Evolutionary conservation across 1,284 basidiomycete genomes (phyloP), one percentile per base, ranked within the genome.

Genomic region (Rhodotorula sp.): DNA sequence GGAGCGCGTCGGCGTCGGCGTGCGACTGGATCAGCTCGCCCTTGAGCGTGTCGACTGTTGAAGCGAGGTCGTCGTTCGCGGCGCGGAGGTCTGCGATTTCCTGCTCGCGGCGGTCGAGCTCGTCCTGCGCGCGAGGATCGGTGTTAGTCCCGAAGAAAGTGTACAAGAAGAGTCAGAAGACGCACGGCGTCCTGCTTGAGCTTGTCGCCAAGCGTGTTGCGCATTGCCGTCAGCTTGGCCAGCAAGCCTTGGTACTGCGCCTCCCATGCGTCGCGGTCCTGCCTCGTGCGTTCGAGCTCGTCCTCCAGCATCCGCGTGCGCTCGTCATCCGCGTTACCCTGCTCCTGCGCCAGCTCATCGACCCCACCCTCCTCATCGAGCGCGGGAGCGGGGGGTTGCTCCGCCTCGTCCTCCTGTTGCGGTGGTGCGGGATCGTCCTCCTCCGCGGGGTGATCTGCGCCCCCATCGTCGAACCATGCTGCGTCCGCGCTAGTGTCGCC

Each of bases 171-270:
- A 41, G 36, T 27, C 9, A 1, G 19, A n/a, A 25, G 21, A 88
- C 92, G 81, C 83, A 97, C 95, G 77, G 97, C 96, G 83, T 99
- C 97, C 82, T 97, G 92, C 81, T 91, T 89, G 68, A 99, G 85
- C 81, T 98, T 96, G 79, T 94, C 95, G 53, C 94, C 94, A 37
- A 99, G 85, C 9, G 92, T 92, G 39, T 89, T 91, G 25, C 95
- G 88, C 94, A 99, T 98, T 48, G 89, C 88, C 5, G 92, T 94
- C 61, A 99, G 84, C 83, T 95, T 98, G 59, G 88, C 88, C 12
- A 99, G 85, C 53, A 99, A 85, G 70, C 87, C 90, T 66, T 88
- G 88, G 82, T 99, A 97, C 81, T 98, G 94, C 32, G 88, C 83
- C 32, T 90, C 89, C 56, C 94, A 86, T 12, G 86, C 84, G 71